Conservation (phyloP, 371 early-diverging fungal species). For the Funneliformis caledonium region DNA sequence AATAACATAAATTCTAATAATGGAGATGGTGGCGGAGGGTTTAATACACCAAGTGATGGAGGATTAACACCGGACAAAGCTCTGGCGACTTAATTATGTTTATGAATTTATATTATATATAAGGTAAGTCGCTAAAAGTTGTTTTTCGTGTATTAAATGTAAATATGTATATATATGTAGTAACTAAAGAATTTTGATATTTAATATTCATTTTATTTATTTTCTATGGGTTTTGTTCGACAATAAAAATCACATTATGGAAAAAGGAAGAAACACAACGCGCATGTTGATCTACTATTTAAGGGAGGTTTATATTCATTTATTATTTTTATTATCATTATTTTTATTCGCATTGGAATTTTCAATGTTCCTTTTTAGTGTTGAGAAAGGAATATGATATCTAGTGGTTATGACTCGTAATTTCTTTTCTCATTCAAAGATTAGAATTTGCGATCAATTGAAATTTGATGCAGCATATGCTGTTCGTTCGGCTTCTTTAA, state of each 20-base stretch:
- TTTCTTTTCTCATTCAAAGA: slow-evolving; percentile 31
- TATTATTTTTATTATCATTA: background rate
- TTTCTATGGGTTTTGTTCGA: background rate
- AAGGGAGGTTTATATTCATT: slow-evolving; percentile 29
- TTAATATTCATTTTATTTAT: background rate
- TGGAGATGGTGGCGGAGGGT: slow-evolving; percentile 18
- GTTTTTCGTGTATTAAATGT: background rate
- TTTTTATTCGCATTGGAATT: slow-evolving; percentile 24
- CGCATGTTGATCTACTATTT: background rate
- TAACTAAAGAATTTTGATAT: slow-evolving; percentile 11
- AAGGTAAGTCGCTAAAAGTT: slow-evolving; percentile 2
- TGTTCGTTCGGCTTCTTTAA: background rate
- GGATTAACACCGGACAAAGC: slow-evolving; percentile 8
- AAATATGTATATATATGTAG: slow-evolving; percentile 10
- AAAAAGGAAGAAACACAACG: slow-evolving; percentile 11
- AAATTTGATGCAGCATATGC: slow-evolving; percentile 20
- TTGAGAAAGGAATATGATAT: background rate
- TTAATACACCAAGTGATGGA: slow-evolving; percentile 12
- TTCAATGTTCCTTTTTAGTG: slow-evolving; percentile 7
- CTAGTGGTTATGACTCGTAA: slow-evolving; percentile 32
- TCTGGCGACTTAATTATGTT: slow-evolving; percentile 15
- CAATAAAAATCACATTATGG: background rate
- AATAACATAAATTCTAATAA: background rate
- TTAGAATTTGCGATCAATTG: slow-evolving; percentile 33
- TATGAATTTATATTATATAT: background rate